A percentile compares a stretch with the other conserved stretches of the same genome.
Conservation (phyloP, 768 basidiomycete genomes). For the Termitomyces sp. region DNA sequence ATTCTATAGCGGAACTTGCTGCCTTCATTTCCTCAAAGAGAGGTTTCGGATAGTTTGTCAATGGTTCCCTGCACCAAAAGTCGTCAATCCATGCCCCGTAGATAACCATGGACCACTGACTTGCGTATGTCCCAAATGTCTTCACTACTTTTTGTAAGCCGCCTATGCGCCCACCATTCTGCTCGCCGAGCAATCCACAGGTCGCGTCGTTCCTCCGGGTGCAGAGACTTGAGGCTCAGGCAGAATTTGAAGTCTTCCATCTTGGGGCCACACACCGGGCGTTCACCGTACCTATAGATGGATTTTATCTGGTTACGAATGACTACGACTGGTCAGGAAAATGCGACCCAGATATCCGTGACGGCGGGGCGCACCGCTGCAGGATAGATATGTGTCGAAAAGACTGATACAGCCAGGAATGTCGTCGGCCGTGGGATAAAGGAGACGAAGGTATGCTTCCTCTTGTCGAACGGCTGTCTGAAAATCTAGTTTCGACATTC, state of each 20-base stretch:
- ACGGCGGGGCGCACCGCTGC: constrained; percentile 47
- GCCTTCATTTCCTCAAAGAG: constrained; percentile 18
- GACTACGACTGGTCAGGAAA: constrained; percentile 36
- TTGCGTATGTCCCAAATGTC: constrained; percentile 89
- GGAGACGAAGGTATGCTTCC: constrained; percentile 53
- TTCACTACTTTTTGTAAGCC: constrained; percentile 82
- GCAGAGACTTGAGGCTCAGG: constrained; percentile 73
- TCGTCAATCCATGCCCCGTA: not conserved
- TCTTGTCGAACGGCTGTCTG: constrained; percentile 63
- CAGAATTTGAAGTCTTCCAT: constrained; percentile 96
- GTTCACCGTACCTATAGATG: constrained; percentile 81
- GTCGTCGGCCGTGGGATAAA: constrained; percentile 75
- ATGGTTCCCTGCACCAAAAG: constrained; percentile 37
- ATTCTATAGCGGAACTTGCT: constrained; percentile 8
- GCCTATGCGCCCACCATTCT: constrained; percentile 89
- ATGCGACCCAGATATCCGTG: constrained; percentile 8
- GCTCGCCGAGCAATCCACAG: constrained; percentile 85
- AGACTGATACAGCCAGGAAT: constrained; percentile 79
- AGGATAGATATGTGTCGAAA: constrained; percentile 68
- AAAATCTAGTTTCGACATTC: constrained; percentile 41
- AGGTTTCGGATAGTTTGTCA: constrained; percentile 44
- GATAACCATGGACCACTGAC: constrained; percentile 40
- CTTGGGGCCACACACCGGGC: constrained; percentile 69
- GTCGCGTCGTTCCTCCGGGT: constrained; percentile 72
- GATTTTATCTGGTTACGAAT: constrained; percentile 78